Percentiles rank a stretch among this genome's conserved stretches.
These are phyloP conservation scores for Phylloporus sp. DNA, from an alignment of 768 basidiomycete genomes.

Conservation along the genomic window DNA sequence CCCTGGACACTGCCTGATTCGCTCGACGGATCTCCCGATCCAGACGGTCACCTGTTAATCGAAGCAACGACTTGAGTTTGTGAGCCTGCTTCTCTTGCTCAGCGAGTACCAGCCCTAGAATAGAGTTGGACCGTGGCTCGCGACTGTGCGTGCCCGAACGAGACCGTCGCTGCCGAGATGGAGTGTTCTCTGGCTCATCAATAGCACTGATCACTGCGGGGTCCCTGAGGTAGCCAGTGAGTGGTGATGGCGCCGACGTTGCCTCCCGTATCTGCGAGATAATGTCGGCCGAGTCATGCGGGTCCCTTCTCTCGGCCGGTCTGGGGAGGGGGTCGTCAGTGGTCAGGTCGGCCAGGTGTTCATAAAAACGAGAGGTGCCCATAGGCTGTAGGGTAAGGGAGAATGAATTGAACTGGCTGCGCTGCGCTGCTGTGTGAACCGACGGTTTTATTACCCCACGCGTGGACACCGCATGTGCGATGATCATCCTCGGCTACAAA, in stretches of 20 bases:
- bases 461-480: slow-evolving; percentile 12
- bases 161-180: slow-evolving; percentile 27
- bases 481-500: background rate
- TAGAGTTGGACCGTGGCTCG: slow-evolving; percentile 36
- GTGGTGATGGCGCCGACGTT: slow-evolving; percentile 42
- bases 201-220: slow-evolving; percentile 37
- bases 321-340: slow-evolving; percentile 16
- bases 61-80: slow-evolving; percentile 51
- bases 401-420: slow-evolving; percentile 5
- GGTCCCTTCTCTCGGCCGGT: background rate
- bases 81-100: slow-evolving; percentile 57
- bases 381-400: slow-evolving; percentile 16
- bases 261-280: slow-evolving; percentile 42
- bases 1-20: slow-evolving; percentile 48
- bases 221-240: slow-evolving; percentile 43
- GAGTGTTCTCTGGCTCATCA: slow-evolving; percentile 29
- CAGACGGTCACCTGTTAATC: slow-evolving; percentile 48
- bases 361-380: slow-evolving; percentile 29
- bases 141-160: slow-evolving; percentile 39
- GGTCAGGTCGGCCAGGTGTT: slow-evolving; percentile 24
- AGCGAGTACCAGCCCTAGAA: slow-evolving; percentile 43
- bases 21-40: slow-evolving; percentile 54
- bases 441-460: background rate
- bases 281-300: slow-evolving; percentile 30
- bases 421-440: slow-evolving; percentile 4